phyloP scores from a whole-genome alignment of 768 basidiomycete genomes.

The Collybia sp. region DNA sequence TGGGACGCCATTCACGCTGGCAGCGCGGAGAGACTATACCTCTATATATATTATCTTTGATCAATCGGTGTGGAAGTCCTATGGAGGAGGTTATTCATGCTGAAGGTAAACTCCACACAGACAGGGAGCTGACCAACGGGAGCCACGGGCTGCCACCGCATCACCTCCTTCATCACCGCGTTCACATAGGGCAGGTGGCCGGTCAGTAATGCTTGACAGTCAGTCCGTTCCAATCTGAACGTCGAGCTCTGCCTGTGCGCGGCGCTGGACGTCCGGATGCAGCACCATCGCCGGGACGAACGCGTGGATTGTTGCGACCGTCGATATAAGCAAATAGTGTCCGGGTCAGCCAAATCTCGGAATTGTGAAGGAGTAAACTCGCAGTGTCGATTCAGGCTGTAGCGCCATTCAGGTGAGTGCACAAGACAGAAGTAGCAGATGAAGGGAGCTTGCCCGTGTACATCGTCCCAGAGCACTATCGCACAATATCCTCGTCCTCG shows the following conservation, averaged over 20 bases:
- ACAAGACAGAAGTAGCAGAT: too few species aligned
- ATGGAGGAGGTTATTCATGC: neutral
- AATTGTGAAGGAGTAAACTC: neutral
- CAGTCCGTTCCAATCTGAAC: constrained; percentile 7
- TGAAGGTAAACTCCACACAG: neutral
- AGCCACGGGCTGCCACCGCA: constrained; percentile 12
- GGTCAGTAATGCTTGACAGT: constrained; percentile 11
- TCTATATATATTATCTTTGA: neutral
- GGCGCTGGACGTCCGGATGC: constrained; percentile 17
- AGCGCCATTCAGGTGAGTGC: too few species aligned
- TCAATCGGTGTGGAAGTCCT: neutral
- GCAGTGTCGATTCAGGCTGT: neutral
- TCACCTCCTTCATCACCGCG: constrained; percentile 11
- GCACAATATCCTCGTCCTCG: constrained; percentile 17
- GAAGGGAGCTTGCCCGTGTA: too few species aligned
- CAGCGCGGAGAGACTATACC: neutral
- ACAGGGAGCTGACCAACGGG: neutral
- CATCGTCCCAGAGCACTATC: too few species aligned
- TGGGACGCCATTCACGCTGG: too few species aligned
- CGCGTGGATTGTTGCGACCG: neutral
- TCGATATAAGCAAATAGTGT: neutral
- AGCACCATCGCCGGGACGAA: constrained; percentile 12
- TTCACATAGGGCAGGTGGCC: constrained; percentile 11
- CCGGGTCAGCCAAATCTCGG: neutral
- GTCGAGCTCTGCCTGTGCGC: constrained; percentile 10